These are phyloP conservation scores for Rhizopogon sp. DNA, from an alignment of 768 basidiomycete genomes.

Conservation along the genomic window DNA sequence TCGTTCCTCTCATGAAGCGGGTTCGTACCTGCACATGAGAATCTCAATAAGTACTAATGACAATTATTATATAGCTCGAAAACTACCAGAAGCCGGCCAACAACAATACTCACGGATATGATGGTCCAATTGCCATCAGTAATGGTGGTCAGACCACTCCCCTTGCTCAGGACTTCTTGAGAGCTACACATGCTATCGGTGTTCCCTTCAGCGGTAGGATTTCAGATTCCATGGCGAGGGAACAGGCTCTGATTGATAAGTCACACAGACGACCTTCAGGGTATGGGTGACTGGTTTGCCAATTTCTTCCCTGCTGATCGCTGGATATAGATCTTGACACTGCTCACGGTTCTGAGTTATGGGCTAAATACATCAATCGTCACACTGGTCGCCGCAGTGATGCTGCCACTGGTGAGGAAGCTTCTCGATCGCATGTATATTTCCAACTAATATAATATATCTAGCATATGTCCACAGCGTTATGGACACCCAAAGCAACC, in stretches of 20 bases:
- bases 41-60: not conserved
- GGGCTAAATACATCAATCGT: slow-evolving; percentile 76
- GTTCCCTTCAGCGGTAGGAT: slow-evolving; percentile 60
- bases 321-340: slow-evolving; percentile 44
- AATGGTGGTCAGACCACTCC: slow-evolving; percentile 62
- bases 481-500: slow-evolving; percentile 62
- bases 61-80: slow-evolving; percentile 42
- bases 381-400: slow-evolving; percentile 70
- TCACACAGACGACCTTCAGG: slow-evolving; percentile 56
- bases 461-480: slow-evolving; percentile 66
- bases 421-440: not conserved
- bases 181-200: slow-evolving; percentile 55
- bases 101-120: slow-evolving; percentile 64
- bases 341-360: slow-evolving; percentile 60
- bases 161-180: slow-evolving; percentile 65
- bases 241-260: not conserved
- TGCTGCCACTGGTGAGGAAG: slow-evolving; percentile 52
- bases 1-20: slow-evolving; percentile 69
- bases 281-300: slow-evolving; percentile 14
- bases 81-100: slow-evolving; percentile 73
- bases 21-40: slow-evolving; percentile 22
- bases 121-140: slow-evolving; percentile 70
- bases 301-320: not conserved
- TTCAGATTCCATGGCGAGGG: not conserved
- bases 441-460: not conserved